phyloP scores from a whole-genome alignment of 257 asterid species.

The Nicotiana tomentosiformis region DNA sequence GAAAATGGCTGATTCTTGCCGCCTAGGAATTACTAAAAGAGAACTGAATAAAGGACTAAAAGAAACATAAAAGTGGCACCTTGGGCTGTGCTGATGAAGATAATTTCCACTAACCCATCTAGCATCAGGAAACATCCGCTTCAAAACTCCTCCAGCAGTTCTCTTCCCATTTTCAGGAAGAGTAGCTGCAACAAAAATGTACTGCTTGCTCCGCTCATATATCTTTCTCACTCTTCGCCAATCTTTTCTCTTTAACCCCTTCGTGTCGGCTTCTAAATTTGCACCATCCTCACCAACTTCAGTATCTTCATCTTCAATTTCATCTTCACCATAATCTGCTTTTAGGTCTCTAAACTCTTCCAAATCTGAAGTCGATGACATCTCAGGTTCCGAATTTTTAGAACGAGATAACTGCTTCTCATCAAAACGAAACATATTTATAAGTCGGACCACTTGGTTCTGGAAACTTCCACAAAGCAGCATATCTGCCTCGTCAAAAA shows the following conservation, averaged over 20 bases:
- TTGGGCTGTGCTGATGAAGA: conserved; percentile 89
- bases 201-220: conserved; percentile 86
- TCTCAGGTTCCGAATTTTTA: conserved; percentile 26
- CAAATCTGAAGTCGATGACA: conserved; percentile 21
- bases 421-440: conserved; percentile 86
- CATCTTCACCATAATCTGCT: conserved; percentile 29
- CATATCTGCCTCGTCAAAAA: conserved; percentile 97
- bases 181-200: conserved; percentile 94
- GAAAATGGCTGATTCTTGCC: not conserved
- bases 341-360: conserved; percentile 30
- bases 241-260: conserved; percentile 41
- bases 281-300: conserved; percentile 29
- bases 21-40: not conserved
- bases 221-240: conserved; percentile 85
- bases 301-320: conserved; percentile 35
- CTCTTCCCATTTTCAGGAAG: conserved; percentile 90
- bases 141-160: conserved; percentile 87
- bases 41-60: not conserved
- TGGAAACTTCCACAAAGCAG: conserved; percentile 92
- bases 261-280: conserved; percentile 29
- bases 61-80: conserved; percentile 33
- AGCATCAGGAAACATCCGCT: conserved; percentile 85
- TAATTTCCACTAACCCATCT: conserved; percentile 84
- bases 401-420: conserved; percentile 74
- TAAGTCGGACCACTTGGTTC: conserved; percentile 85